Evolutionary conservation across 768 basidiomycete species (phyloP).

Genomic region (Lactarius quietus): DNA sequence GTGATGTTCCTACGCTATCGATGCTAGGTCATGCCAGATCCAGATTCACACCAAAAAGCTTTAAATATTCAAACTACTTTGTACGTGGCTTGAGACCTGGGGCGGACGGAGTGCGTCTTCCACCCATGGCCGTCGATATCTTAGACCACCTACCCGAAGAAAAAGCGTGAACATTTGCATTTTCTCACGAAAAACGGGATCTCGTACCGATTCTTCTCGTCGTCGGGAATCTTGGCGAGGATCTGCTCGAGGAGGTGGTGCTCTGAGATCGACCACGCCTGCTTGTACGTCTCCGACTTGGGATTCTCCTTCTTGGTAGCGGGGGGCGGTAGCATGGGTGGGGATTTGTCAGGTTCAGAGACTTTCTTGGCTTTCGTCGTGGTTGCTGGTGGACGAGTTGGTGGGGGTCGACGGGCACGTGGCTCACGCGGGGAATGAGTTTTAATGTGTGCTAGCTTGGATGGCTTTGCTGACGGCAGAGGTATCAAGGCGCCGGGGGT

Average conservation of each 20-base stretch:
- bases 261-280: conserved; percentile 71
- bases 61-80: conserved; percentile 84
- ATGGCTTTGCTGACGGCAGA: background rate
- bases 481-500: background rate
- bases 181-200: background rate
- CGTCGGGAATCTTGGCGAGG: conserved; percentile 71
- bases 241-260: conserved; percentile 74
- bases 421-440: conserved; percentile 4
- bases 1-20: no score
- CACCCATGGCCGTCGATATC: conserved; percentile 79
- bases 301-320: conserved; percentile 34
- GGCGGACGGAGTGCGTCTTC: conserved; percentile 69
- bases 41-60: conserved; percentile 60
- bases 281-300: conserved; percentile 77
- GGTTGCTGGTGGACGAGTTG: no score
- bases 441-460: background rate
- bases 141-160: conserved; percentile 59
- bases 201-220: conserved; percentile 67
- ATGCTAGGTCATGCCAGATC: conserved; percentile 18
- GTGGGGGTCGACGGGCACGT: conserved; percentile 15
- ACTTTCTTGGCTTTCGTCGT: conserved; percentile 14
- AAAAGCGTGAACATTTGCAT: conserved; percentile 10
- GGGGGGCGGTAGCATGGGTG: background rate
- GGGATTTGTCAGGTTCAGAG: background rate
- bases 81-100: conserved; percentile 86